Evolutionary conservation across 2,329 filamentous ascomycete genomes (phyloP).

Genomic region (Fusarium armeniacum): DNA sequence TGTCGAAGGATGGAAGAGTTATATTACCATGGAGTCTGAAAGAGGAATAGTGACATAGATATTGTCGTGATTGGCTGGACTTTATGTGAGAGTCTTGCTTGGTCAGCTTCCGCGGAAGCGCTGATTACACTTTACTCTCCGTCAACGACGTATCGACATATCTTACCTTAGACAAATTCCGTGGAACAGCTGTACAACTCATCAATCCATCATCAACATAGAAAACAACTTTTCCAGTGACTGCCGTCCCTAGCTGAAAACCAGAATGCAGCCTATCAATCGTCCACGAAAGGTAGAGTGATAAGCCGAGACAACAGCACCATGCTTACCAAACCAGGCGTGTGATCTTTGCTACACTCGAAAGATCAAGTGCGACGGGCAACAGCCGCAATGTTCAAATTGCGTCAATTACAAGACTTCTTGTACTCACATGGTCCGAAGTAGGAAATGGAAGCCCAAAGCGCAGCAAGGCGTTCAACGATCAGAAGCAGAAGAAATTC

Average conservation of each 20-base stretch:
- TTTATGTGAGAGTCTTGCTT: background rate
- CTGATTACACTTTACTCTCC: background rate
- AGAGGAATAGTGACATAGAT: background rate
- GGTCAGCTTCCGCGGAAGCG: slow-evolving; percentile 30
- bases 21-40: fast-evolving
- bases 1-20: background rate
- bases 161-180: background rate
- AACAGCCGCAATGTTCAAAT: slow-evolving; percentile 15
- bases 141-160: background rate
- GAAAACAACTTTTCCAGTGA: fast-evolving
- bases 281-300: slow-evolving; percentile 11
- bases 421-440: slow-evolving; percentile 3
- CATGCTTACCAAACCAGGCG: background rate
- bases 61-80: background rate
- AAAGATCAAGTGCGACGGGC: slow-evolving; percentile 24
- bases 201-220: fast-evolving
- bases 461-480: background rate
- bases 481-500: background rate
- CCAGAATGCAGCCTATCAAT: background rate
- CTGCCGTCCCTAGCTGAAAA: fast-evolving
- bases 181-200: background rate
- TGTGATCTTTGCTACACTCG: slow-evolving; percentile 25
- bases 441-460: slow-evolving; percentile 21
- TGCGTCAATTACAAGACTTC: slow-evolving; percentile 9
- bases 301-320: background rate